Base-by-base conservation (phyloP, 495 filamentous ascomycete genomes). In the Xylaria telfairii region DNA sequence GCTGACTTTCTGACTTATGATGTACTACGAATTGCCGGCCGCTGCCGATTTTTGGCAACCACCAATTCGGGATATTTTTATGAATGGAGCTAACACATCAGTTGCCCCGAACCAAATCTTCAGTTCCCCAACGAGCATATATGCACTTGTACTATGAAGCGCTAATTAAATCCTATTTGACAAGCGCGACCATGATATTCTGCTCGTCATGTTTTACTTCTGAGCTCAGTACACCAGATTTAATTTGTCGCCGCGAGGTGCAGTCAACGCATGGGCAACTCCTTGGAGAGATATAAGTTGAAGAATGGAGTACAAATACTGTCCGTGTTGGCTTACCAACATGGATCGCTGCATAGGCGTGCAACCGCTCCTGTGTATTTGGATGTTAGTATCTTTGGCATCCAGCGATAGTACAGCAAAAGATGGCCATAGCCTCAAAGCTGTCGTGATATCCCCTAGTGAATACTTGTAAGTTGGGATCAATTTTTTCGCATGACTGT, bases 381-480 rank as follows among this genome's bases (percentile, higher is more conserved):
- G 26, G 34, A 34, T n/a, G 28, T 66, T 28, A 28, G 17, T 41
- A 32, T 7, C 4, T 42, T 53, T 12, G 34, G n/a, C 34, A 28
- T 54, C 13, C 12, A 24, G 64, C 54, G 21, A n/a, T 30, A 37
- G 62, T 9, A 37, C 44, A 54, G 10, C 39, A 3, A 56, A 30
- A 34, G 46, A 41, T 44, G 53, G 34, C 17, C 13, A 54, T 32
- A 47, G 8, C 4, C 65, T 3, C 0, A 24, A 68, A 54, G 73
- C 73, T n/a, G 6, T 75, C 41, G 70, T 65, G 30, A 71, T 75
- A 10, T 2, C 71, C 46, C 71, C 73, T 1, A 75, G 73, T 66
- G 61, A 75, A 72, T 79, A 79, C 49, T 79, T 73, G 76, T 75
- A 73, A 63, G 44, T 65, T 42, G 7, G 39, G 60, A 26, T 28